Conservation (phyloP, 73 alveolate genomes). For the Paramecium biaurelia region DNA sequence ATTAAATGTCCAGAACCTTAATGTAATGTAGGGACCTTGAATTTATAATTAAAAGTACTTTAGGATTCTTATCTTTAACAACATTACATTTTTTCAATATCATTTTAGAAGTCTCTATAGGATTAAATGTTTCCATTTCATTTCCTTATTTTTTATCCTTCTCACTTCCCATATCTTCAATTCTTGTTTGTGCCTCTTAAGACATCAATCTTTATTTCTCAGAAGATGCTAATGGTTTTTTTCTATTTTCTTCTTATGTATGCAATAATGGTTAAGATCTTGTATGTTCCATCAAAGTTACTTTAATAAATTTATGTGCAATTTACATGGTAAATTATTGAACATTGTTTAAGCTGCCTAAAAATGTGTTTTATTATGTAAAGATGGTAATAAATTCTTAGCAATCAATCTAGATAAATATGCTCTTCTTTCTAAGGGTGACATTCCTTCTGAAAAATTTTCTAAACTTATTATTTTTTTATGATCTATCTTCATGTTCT, state of each 20-base stretch:
- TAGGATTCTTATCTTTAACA: constrained; percentile 57
- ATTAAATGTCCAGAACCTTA: constrained; percentile 55
- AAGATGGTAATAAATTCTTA: constrained; percentile 49
- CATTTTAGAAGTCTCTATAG: constrained; percentile 59
- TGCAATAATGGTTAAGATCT: neutral
- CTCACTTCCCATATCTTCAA: neutral
- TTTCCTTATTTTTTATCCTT: constrained; percentile 21
- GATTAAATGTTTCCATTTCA: constrained; percentile 62
- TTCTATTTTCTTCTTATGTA: neutral
- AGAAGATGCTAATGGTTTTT: neutral
- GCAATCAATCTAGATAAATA: constrained; percentile 48
- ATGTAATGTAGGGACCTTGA: neutral
- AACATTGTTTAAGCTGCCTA: constrained; percentile 58
- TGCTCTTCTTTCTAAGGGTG: constrained; percentile 56
- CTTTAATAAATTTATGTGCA: neutral
- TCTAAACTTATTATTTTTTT: constrained; percentile 38
- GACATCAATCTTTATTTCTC: neutral
- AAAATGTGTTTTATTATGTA: constrained; percentile 61
- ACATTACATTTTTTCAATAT: constrained; percentile 57
- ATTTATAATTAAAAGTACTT: neutral
- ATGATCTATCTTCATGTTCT: constrained; percentile 35
- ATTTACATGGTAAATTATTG: constrained; percentile 53
- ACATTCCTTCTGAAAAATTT: constrained; percentile 48
- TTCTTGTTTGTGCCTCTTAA: neutral
- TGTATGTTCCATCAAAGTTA: constrained; percentile 29